Conservation (phyloP, 768 basidiomycete genomes). For the Hygrocybe punicea region DNA sequence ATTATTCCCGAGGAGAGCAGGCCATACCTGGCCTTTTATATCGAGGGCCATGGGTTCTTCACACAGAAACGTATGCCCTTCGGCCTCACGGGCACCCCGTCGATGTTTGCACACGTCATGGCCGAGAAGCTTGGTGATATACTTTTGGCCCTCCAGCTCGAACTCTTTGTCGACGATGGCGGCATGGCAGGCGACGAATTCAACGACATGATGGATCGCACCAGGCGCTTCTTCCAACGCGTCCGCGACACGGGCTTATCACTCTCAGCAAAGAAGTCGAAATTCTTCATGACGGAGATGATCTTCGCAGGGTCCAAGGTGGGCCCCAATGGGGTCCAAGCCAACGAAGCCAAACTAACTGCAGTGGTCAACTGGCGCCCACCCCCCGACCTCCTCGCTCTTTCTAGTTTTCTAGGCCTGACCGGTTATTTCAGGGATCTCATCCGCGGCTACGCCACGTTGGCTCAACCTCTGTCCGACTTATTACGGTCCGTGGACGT, state of each 20-base stretch:
- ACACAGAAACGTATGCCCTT: too few relatives aligned
- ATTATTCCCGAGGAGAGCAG: too few relatives aligned
- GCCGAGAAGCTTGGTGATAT: slow-evolving; percentile 25
- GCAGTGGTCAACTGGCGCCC: slow-evolving; percentile 35
- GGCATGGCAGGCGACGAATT: slow-evolving; percentile 33
- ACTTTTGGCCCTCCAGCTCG: slow-evolving; percentile 18
- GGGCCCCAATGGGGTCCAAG: too few relatives aligned
- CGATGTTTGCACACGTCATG: not conserved
- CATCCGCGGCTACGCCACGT: slow-evolving; percentile 31
- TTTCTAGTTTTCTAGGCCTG: slow-evolving; percentile 36
- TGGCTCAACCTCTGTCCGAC: slow-evolving; percentile 32
- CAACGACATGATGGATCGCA: slow-evolving; percentile 20
- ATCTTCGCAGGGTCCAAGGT: slow-evolving; percentile 41
- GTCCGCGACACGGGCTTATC: slow-evolving; percentile 31
- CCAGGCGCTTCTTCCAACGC: slow-evolving; percentile 26
- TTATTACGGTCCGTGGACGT: slow-evolving; percentile 21
- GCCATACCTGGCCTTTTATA: too few relatives aligned
- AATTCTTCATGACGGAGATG: slow-evolving; percentile 36
- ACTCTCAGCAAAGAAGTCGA: slow-evolving; percentile 34
- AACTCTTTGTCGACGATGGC: slow-evolving; percentile 43
- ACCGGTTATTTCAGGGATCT: slow-evolving; percentile 35
- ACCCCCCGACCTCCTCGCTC: slow-evolving; percentile 26
- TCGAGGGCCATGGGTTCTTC: too few relatives aligned
- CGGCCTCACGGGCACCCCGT: too few relatives aligned
- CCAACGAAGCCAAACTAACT: slow-evolving; percentile 37